Percentiles rank a stretch among this genome's conserved stretches.
These are phyloP conservation scores for Penicillium antarcticum DNA, from an alignment of 495 filamentous ascomycete species.

Conservation along the genomic window DNA sequence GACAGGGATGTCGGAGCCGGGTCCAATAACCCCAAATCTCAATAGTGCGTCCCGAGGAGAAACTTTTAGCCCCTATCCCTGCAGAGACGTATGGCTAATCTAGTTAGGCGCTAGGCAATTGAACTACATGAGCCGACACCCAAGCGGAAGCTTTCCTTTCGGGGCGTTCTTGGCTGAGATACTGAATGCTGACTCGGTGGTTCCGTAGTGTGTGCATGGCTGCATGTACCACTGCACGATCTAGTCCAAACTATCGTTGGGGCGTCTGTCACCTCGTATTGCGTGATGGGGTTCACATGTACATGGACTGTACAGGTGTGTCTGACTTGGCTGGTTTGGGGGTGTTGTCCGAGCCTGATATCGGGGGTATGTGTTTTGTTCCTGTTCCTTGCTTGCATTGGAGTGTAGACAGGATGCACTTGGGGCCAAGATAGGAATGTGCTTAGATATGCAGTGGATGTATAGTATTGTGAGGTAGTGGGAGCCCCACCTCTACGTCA, in stretches of 20 bases:
- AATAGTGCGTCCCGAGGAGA: not conserved
- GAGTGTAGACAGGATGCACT: no score
- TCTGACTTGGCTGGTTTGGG: not conserved
- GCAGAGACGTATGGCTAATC: not conserved
- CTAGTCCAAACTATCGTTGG: slow-evolving; percentile 1
- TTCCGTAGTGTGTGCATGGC: not conserved
- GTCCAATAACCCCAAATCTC: not conserved
- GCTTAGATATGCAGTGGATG: no score
- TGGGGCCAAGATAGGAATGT: no score
- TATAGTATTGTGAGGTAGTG: no score
- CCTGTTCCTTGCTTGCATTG: no score
- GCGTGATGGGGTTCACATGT: no score
- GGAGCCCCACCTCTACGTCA: no score
- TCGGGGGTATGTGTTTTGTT: no score
- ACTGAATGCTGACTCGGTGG: not conserved
- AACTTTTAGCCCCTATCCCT: not conserved
- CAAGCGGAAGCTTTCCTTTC: slow-evolving; percentile 14
- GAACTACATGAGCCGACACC: not conserved
- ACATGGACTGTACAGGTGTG: not conserved
- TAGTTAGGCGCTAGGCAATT: not conserved
- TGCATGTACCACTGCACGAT: slow-evolving; percentile 6
- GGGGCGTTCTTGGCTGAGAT: not conserved
- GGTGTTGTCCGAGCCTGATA: not conserved
- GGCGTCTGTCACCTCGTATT: not conserved
- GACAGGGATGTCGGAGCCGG: not conserved